A percentile compares a stretch with the other conserved stretches of the same genome.
phyloP scores from a whole-genome alignment of 2,329 filamentous ascomycete genomes.

The Triangularia verruculosa region DNA sequence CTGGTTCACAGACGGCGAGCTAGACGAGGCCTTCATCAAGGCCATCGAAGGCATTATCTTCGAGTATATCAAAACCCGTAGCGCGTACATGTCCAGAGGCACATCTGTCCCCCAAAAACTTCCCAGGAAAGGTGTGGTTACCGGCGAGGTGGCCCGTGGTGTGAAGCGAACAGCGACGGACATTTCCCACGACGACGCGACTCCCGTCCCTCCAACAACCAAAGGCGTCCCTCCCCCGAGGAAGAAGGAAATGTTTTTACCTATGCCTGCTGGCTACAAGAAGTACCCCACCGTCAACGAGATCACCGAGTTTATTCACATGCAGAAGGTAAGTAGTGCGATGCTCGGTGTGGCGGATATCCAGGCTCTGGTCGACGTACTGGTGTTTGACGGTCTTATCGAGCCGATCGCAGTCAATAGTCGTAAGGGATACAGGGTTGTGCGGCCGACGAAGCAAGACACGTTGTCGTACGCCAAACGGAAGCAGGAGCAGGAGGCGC shows the following conservation, averaged over 20 bases:
- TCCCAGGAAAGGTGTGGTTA: constrained; percentile 57
- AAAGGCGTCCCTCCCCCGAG: constrained; percentile 5
- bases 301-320: constrained; percentile 72
- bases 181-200: constrained; percentile 38
- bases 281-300: constrained; percentile 78
- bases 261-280: constrained; percentile 63
- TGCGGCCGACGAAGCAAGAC: constrained; percentile 45
- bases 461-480: constrained; percentile 30
- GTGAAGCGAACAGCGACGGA: constrained; percentile 53
- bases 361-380: constrained; percentile 79
- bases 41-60: constrained; percentile 71
- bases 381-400: constrained; percentile 83
- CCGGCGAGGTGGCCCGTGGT: constrained; percentile 41
- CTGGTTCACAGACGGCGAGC: constrained; percentile 88
- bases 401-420: constrained; percentile 58
- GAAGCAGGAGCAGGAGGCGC: constrained; percentile 33
- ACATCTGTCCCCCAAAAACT: constrained; percentile 34
- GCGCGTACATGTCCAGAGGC: constrained; percentile 58
- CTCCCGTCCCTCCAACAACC: constrained; percentile 30
- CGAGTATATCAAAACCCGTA: constrained; percentile 67
- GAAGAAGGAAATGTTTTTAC: constrained; percentile 42
- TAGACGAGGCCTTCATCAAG: constrained; percentile 86
- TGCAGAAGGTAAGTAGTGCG: constrained; percentile 67
- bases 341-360: constrained; percentile 73
- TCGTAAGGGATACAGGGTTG: constrained; percentile 52